Conservation (phyloP, 1,139 yeast species). For the Ogataea hybrid region DNA sequence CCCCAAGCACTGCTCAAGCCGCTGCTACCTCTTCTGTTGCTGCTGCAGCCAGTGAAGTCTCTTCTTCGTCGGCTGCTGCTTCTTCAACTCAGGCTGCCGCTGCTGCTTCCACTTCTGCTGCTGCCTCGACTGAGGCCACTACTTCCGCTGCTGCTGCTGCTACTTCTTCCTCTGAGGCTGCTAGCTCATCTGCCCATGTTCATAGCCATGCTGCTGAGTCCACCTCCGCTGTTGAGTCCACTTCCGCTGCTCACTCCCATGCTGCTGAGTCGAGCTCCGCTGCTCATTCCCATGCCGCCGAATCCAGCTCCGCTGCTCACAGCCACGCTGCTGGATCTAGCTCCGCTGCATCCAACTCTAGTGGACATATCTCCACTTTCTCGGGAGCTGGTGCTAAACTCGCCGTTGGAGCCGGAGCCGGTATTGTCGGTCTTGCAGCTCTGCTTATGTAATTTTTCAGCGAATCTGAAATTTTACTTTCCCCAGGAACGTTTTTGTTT, state of each 20-base stretch:
- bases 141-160: not conserved
- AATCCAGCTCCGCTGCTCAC: conserved; percentile 16
- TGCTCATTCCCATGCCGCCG: too few species aligned
- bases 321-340: conserved; percentile 16
- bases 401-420: conserved; percentile 25
- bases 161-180: conserved; percentile 6
- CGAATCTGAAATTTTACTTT: not conserved
- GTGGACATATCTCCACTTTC: conserved; percentile 12
- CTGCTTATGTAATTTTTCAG: conserved; percentile 20
- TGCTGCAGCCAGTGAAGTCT: conserved; percentile 1
- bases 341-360: conserved; percentile 9
- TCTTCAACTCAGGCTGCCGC: conserved; percentile 8
- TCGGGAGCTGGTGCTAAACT: conserved; percentile 26
- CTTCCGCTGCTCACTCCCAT: too few species aligned
- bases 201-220: too few species aligned
- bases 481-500: too few species aligned
- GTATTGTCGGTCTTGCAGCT: conserved; percentile 25
- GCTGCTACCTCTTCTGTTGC: not conserved
- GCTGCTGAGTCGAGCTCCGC: too few species aligned
- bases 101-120: not conserved
- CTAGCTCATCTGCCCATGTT: conserved; percentile 19
- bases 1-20: conserved; percentile 10
- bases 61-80: too few species aligned
- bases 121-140: conserved; percentile 4
- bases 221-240: too few species aligned